These are phyloP conservation scores for Plasmodium billcollinsi DNA, from an alignment of 169 alveolate genomes.

Conservation along the genomic window DNA sequence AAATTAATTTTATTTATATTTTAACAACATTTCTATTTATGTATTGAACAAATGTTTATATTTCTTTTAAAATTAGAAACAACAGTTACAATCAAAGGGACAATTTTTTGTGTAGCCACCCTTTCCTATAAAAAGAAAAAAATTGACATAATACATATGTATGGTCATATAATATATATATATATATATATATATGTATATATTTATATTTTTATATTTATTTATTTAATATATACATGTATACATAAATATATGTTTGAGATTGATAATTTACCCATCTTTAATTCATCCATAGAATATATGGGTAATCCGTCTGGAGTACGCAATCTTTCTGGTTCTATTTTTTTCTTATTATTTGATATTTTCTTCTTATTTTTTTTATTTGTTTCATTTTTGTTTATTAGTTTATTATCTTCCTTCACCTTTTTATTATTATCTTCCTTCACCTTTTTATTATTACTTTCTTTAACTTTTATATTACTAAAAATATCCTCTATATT, in stretches of 20 bases:
- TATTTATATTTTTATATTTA: no score
- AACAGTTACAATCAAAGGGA: constrained; percentile 86
- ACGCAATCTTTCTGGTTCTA: constrained; percentile 28
- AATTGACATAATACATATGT: not conserved
- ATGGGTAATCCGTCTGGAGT: constrained; percentile 86
- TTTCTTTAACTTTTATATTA: constrained; percentile 47
- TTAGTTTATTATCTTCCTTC: constrained; percentile 21
- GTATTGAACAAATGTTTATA: no score
- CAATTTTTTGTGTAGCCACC: constrained; percentile 87
- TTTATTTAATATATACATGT: not conserved
- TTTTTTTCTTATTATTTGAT: not conserved
- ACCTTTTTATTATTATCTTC: constrained; percentile 23
- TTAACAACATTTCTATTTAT: no score
- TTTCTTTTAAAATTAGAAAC: constrained; percentile 72
- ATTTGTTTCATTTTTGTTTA: constrained; percentile 3
- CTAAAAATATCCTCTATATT: constrained; percentile 57
- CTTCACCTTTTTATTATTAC: not conserved
- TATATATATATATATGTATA: constrained; percentile 1
- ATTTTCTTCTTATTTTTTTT: constrained; percentile 1
- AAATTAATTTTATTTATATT: no score
- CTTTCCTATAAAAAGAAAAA: constrained; percentile 68
- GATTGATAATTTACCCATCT: constrained; percentile 77
- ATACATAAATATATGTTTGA: not conserved
- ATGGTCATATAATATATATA: not conserved
- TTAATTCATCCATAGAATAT: constrained; percentile 84